Evolutionary conservation across 441 rosid genomes (phyloP).

Genomic region (Mallotus japonicus): DNA sequence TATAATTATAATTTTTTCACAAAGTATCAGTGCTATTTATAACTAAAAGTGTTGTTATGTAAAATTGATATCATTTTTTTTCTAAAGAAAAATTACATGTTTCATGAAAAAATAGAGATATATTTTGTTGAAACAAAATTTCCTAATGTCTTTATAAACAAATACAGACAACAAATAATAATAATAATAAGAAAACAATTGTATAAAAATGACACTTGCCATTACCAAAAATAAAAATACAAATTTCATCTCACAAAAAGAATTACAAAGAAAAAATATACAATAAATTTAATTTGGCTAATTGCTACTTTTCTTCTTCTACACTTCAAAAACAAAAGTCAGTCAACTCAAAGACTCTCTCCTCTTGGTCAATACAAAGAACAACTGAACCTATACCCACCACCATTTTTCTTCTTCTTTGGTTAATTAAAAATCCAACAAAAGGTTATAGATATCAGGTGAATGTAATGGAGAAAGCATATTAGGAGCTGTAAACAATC

Average conservation of each 20-base stretch:
- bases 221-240: background rate
- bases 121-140: too few species aligned
- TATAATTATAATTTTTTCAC: too few species aligned
- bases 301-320: background rate
- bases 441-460: constrained; percentile 45
- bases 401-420: background rate
- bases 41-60: too few species aligned
- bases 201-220: background rate
- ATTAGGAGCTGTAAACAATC: constrained; percentile 27
- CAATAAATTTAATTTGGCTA: background rate
- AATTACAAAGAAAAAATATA: background rate
- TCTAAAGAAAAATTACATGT: too few species aligned
- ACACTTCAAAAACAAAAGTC: constrained; percentile 3
- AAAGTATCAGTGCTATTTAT: too few species aligned
- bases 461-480: constrained; percentile 47
- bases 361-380: background rate
- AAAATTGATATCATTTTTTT: too few species aligned
- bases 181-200: background rate
- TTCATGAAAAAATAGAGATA: too few species aligned
- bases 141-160: too few species aligned
- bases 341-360: background rate
- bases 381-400: background rate
- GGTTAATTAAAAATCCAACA: constrained; percentile 35
- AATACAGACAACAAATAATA: background rate
- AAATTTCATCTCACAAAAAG: background rate